A percentile compares a stretch with the other conserved stretches of the same genome.
Evolutionary conservation across 78 protist species (phyloP).

Genomic region (Cavenderia fasciculata): DNA sequence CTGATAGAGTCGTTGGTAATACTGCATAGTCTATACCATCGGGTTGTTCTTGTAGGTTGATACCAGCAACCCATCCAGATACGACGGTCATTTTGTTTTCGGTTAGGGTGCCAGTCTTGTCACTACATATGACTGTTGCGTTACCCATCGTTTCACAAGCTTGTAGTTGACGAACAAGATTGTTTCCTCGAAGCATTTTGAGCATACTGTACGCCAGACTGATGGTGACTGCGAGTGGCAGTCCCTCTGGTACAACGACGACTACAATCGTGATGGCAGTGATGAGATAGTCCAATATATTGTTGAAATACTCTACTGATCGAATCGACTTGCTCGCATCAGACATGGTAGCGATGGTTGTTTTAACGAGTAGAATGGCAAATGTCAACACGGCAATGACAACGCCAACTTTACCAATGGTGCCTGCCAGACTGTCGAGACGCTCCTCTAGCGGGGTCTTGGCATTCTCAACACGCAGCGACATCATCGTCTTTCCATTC

Average conservation of each 20-base stretch:
- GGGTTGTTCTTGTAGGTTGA: not conserved
- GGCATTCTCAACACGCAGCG: not conserved
- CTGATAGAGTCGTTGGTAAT: not conserved
- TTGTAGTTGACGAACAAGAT: slow-evolving; percentile 92
- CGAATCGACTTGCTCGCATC: not conserved
- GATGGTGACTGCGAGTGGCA: slow-evolving; percentile 97
- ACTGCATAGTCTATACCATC: not conserved
- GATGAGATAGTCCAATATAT: slow-evolving; percentile 83
- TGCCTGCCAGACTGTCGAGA: slow-evolving; percentile 78
- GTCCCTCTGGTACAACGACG: slow-evolving; percentile 97
- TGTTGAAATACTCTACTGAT: not conserved
- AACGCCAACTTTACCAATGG: slow-evolving; percentile 84
- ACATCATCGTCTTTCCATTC: slow-evolving; percentile 27
- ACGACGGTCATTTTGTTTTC: slow-evolving; percentile 84
- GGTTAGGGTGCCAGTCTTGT: slow-evolving; percentile 92
- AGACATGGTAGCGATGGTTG: not conserved
- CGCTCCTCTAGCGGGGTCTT: slow-evolving; percentile 85
- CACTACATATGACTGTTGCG: slow-evolving; percentile 89
- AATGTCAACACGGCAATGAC: slow-evolving; percentile 52
- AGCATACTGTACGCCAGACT: slow-evolving; percentile 93
- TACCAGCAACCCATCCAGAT: slow-evolving; percentile 1
- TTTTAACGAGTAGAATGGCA: slow-evolving; percentile 34
- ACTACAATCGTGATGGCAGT: slow-evolving; percentile 94
- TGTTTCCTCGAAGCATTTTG: slow-evolving; percentile 94
- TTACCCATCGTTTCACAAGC: slow-evolving; percentile 98